Percentiles rank a stretch among this genome's conserved stretches.
These are phyloP conservation scores for Paratrimastix pyriformis DNA, from an alignment of 78 protist species.

Conservation along the genomic window DNA sequence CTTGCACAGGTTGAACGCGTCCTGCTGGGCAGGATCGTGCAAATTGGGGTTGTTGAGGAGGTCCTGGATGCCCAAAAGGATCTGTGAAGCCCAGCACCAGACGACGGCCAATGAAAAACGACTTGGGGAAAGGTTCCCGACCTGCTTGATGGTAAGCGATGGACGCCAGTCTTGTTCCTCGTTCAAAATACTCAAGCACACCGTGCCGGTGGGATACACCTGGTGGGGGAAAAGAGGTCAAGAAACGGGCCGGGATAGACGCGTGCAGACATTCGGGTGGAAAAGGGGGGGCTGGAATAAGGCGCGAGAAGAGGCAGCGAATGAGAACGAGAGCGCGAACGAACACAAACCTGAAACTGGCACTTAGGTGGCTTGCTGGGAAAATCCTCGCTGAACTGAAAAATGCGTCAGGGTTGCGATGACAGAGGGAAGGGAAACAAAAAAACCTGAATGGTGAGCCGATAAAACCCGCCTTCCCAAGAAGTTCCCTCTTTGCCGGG, in stretches of 20 bases:
- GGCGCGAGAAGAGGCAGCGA: neutral
- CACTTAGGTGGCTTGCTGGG: conserved; percentile 87
- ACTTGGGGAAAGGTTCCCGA: too few species aligned
- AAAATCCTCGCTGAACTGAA: conserved; percentile 75
- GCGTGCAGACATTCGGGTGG: neutral
- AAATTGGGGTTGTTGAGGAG: conserved; percentile 79
- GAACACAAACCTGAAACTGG: neutral
- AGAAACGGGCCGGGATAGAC: neutral
- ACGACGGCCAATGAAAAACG: too few species aligned
- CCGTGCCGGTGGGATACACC: conserved; percentile 86
- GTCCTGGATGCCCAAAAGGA: conserved; percentile 86
- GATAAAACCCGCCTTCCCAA: conserved; percentile 15
- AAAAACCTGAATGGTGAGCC: neutral
- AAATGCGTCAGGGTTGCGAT: neutral
- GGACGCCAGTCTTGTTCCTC: conserved; percentile 92
- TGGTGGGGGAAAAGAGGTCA: conserved; percentile 58
- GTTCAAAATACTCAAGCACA: conserved; percentile 84
- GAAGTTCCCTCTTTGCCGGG: conserved; percentile 1
- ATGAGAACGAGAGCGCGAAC: neutral
- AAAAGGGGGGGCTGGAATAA: neutral
- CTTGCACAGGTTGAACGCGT: neutral
- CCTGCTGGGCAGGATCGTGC: neutral
- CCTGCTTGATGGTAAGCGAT: conserved; percentile 70
- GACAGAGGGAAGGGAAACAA: neutral
- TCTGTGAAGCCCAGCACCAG: conserved; percentile 5